phyloP scores from a whole-genome alignment of 2,329 filamentous ascomycete genomes.

The Aureobasidium vineae region DNA sequence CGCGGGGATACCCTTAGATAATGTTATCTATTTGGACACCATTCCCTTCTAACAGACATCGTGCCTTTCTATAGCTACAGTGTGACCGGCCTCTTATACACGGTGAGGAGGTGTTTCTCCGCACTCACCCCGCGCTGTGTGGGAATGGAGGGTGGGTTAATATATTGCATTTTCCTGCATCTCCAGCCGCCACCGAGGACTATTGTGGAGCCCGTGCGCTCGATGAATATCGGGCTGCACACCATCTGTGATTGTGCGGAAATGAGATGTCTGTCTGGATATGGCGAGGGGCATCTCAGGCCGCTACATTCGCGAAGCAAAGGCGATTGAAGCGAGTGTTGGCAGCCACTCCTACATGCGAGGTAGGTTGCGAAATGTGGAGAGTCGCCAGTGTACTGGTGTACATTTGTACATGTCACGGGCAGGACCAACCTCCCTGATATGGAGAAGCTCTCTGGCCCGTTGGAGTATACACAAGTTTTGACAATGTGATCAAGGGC shows the following conservation, averaged over 20 bases:
- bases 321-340: not conserved
- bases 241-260: not conserved
- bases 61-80: not conserved
- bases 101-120: not conserved
- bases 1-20: not conserved
- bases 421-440: not conserved
- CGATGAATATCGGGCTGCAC: not conserved
- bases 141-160: slow-evolving; percentile 10
- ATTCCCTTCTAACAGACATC: not conserved
- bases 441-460: not conserved
- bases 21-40: not conserved
- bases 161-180: slow-evolving; percentile 20
- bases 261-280: not conserved
- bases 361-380: not conserved
- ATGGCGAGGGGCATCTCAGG: not conserved
- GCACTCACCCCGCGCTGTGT: slow-evolving; percentile 16
- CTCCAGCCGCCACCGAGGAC: not conserved
- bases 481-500: not conserved
- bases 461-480: not conserved
- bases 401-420: not conserved
- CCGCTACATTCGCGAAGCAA: not conserved
- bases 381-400: not conserved
- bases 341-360: not conserved
- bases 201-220: slow-evolving; percentile 16
- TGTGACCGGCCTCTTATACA: not conserved